These are phyloP conservation scores for Neonothopanus nambi DNA, from an alignment of 1,284 basidiomycete genomes.

Conservation along the genomic window DNA sequence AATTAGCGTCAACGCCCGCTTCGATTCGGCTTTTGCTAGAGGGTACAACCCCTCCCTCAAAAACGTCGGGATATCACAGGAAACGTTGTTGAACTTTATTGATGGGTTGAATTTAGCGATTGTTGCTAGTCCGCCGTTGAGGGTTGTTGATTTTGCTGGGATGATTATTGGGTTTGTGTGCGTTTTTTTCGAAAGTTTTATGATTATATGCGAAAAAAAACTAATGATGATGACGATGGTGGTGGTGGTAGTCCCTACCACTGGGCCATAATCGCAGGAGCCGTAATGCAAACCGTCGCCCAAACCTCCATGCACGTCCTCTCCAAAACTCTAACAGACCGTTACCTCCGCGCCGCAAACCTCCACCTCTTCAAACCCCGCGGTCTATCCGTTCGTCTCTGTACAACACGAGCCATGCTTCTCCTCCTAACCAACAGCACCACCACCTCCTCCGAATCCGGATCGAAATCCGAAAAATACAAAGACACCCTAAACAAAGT, in stretches of 20 bases:
- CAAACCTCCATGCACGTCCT: slow-evolving; percentile 24
- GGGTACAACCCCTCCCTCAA: slow-evolving; percentile 20
- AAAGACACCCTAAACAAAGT: slow-evolving; percentile 17
- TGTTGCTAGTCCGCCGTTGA: slow-evolving; percentile 22
- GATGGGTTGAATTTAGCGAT: slow-evolving; percentile 28
- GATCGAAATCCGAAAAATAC: not conserved
- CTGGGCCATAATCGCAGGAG: slow-evolving; percentile 25
- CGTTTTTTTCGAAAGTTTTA: slow-evolving; percentile 1
- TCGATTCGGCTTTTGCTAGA: slow-evolving; percentile 23
- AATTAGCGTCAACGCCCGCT: slow-evolving; percentile 12
- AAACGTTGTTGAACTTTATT: slow-evolving; percentile 23
- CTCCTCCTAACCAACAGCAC: slow-evolving; percentile 18
- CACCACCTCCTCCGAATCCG: not conserved
- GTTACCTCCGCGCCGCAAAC: slow-evolving; percentile 29
- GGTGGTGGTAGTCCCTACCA: slow-evolving; percentile 21
- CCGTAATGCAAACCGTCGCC: slow-evolving; percentile 23
- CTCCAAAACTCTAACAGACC: slow-evolving; percentile 32
- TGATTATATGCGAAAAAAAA: not conserved
- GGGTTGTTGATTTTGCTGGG: slow-evolving; percentile 21
- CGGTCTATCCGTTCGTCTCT: slow-evolving; percentile 28
- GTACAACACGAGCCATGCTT: slow-evolving; percentile 27
- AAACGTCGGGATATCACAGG: slow-evolving; percentile 19
- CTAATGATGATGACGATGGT: not conserved
- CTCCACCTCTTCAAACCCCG: slow-evolving; percentile 25
- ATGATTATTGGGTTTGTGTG: slow-evolving; percentile 25